Evolutionary conservation across 768 basidiomycete genomes (phyloP).

Genomic region (Cyclocybe cylindracea): DNA sequence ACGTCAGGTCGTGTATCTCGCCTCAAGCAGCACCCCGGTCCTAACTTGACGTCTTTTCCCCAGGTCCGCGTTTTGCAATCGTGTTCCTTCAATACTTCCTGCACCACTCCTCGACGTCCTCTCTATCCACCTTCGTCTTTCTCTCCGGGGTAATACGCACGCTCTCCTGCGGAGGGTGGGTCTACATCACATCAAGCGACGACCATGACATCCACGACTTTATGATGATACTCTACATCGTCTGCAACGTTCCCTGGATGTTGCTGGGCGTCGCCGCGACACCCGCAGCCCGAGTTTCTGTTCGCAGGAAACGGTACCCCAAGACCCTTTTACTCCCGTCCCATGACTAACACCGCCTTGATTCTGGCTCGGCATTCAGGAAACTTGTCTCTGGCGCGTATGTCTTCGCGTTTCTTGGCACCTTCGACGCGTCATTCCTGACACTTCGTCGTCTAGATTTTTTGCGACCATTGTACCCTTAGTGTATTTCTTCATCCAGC

Average conservation of each 20-base stretch:
- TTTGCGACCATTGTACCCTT: too few species aligned
- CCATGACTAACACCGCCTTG: neutral
- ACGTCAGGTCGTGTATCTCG: conserved; percentile 57
- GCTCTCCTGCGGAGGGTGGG: conserved; percentile 87
- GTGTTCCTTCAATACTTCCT: conserved; percentile 65
- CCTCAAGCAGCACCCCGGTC: neutral
- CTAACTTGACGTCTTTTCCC: neutral
- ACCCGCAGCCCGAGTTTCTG: conserved; percentile 33
- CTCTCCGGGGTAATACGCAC: conserved; percentile 70
- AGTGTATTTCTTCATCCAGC: conserved; percentile 47
- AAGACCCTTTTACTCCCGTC: neutral
- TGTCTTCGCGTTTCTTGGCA: conserved; percentile 15
- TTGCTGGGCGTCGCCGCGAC: conserved; percentile 63
- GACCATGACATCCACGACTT: conserved; percentile 85
- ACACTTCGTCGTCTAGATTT: neutral
- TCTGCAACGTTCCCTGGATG: conserved; percentile 91
- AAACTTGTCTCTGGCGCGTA: conserved; percentile 54
- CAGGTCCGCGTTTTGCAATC: conserved; percentile 76
- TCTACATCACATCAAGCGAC: conserved; percentile 85
- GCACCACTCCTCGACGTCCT: conserved; percentile 42
- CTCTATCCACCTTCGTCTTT: conserved; percentile 53
- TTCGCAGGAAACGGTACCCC: conserved; percentile 56
- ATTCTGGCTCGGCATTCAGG: conserved; percentile 31
- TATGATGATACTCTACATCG: conserved; percentile 85
- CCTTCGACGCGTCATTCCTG: neutral